Evolutionary conservation across 2,329 filamentous ascomycete genomes (phyloP), one percentile per base, ranked within the genome.

Genomic region (Trichophyton rubrum): DNA sequence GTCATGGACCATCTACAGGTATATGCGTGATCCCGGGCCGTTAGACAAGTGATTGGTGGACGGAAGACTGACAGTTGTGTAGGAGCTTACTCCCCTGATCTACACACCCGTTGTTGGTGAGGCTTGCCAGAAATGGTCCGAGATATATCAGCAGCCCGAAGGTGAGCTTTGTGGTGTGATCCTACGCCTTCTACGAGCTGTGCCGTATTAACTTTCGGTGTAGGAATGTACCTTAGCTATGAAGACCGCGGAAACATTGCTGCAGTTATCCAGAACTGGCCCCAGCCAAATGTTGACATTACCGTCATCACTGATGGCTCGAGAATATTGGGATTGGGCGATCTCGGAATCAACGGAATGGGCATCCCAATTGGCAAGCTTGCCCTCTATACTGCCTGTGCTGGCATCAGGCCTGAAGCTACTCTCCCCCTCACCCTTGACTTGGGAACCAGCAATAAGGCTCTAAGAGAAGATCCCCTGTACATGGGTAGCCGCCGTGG

Each of bases 281-380:
- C 90, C 30, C 87, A 93, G 73, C 77, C 82, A 65, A 84, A 90
- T 66, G 92, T 95, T 35, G 90, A 96, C 74, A 99, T 99, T 71
- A 95, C 90, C 70, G 91, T 96, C 72, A 86, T 99, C 68, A 97
- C 93, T 15, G 93, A 99, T 73, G 93, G 93, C 63, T 96, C 91
- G 56, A 87, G 93, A 66, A 96, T 86, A 85, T 74, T 85, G 62
- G 92, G 93, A 70, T 84, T 99, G 41, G 93, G 93, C 68, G 93
- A 99, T 75, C 83, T 97, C 61, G 93, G 93, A 67, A 86, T 99
- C 66, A 96, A 96, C 75, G 93, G 93, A 70, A 95, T 97, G 79
- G 93, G 93, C 66, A 99, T 99, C 75, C 90, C 93, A 64, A 92
- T 99, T 67, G 93, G 93, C 71, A 99, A 99, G 79, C 82, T 97